Evolutionary conservation across 768 basidiomycete species (phyloP).

Genomic region (Podaxis sp.): DNA sequence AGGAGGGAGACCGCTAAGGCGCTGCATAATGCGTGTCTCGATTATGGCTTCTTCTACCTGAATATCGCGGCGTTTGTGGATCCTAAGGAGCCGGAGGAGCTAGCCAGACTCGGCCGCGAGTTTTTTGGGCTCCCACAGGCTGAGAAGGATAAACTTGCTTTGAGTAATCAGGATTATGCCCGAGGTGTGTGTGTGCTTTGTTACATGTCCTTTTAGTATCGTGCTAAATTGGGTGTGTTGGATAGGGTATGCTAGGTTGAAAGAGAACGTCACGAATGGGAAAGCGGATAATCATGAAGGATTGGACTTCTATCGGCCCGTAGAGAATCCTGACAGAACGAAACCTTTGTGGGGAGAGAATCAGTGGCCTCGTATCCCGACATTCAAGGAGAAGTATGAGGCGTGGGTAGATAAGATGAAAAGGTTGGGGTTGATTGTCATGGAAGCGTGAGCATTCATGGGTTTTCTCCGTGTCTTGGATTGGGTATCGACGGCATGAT

Average conservation of each 20-base stretch:
- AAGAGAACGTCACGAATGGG: constrained; percentile 85
- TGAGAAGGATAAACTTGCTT: constrained; percentile 75
- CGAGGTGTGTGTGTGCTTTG: constrained; percentile 51
- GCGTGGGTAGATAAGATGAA: constrained; percentile 88
- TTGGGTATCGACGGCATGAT: not conserved
- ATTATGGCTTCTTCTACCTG: constrained; percentile 90
- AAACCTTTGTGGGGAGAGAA: constrained; percentile 82
- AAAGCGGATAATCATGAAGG: constrained; percentile 86
- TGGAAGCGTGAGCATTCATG: constrained; percentile 73
- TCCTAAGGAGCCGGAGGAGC: constrained; percentile 59
- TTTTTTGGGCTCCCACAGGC: constrained; percentile 75
- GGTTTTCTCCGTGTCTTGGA: not conserved
- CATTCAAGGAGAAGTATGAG: constrained; percentile 66
- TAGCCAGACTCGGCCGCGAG: constrained; percentile 59
- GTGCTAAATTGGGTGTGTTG: not conserved
- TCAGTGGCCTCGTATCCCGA: constrained; percentile 71
- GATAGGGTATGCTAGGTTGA: constrained; percentile 75
- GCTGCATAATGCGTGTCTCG: constrained; percentile 70
- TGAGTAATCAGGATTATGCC: constrained; percentile 70
- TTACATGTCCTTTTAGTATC: not conserved
- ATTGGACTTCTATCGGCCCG: constrained; percentile 79
- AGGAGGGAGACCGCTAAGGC: constrained; percentile 50
- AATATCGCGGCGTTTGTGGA: constrained; percentile 63
- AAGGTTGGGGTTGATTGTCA: constrained; percentile 71
- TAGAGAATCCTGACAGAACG: constrained; percentile 65